These are phyloP conservation scores for Apiotrichum sp. DNA, from an alignment of 1,284 basidiomycete genomes.

Conservation along the genomic window DNA sequence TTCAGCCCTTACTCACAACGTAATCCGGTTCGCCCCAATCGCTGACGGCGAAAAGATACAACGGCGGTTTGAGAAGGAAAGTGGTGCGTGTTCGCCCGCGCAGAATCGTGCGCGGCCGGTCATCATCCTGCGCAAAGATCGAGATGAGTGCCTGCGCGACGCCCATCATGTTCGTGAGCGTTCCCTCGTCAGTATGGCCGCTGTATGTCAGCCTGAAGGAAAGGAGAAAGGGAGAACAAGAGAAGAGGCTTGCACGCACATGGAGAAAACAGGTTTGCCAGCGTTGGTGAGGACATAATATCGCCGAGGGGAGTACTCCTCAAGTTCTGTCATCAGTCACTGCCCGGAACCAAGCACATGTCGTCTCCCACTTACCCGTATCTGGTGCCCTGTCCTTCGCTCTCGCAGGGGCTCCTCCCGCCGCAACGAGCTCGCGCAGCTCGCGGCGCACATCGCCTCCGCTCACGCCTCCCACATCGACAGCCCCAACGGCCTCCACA, in stretches of 20 bases:
- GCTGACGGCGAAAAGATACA: conserved; percentile 86
- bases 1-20: conserved; percentile 58
- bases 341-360: not conserved
- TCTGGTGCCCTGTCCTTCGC: not conserved
- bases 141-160: conserved; percentile 93
- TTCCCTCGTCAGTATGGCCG: conserved; percentile 49
- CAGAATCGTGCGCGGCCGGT: conserved; percentile 59
- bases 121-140: conserved; percentile 70
- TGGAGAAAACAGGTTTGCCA: conserved; percentile 85
- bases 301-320: conserved; percentile 48
- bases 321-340: conserved; percentile 1
- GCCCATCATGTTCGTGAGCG: conserved; percentile 73
- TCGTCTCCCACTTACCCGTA: not conserved
- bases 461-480: not conserved
- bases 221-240: too few relatives aligned
- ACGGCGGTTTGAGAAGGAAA: conserved; percentile 74
- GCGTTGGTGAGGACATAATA: conserved; percentile 92
- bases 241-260: conserved; percentile 49
- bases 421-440: conserved; percentile 8
- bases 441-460: conserved; percentile 2
- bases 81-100: conserved; percentile 67
- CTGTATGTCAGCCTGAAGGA: conserved; percentile 8
- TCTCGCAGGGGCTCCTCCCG: not conserved
- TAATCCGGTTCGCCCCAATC: conserved; percentile 90
- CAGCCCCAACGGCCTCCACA: not conserved